These are phyloP conservation scores for Hemisphaericaspora lyxosophila DNA, from an alignment of 1,139 yeast species.

Conservation along the genomic window DNA sequence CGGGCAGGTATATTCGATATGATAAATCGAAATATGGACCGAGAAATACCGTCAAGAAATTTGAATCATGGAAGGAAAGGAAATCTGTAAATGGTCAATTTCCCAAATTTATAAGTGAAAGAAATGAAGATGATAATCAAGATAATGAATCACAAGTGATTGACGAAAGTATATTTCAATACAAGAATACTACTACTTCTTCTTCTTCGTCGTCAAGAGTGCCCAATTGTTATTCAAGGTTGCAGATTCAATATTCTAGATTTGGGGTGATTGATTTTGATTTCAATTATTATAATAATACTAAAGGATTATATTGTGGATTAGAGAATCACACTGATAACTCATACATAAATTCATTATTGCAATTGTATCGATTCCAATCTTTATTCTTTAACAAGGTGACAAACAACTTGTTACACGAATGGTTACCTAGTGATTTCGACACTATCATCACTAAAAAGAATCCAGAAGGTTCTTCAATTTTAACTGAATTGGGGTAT, in stretches of 20 bases:
- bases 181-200: conserved; percentile 16
- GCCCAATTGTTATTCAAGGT: conserved; percentile 74
- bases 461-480: conserved; percentile 49
- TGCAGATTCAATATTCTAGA: conserved; percentile 79
- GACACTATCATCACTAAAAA: conserved; percentile 22
- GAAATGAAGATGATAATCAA: conserved; percentile 17
- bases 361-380: conserved; percentile 81
- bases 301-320: conserved; percentile 64
- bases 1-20: conserved; percentile 38
- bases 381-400: conserved; percentile 70
- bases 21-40: conserved; percentile 57
- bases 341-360: conserved; percentile 73
- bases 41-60: conserved; percentile 48
- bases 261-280: conserved; percentile 96
- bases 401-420: conserved; percentile 54
- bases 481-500: conserved; percentile 82
- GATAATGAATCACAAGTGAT: conserved; percentile 13
- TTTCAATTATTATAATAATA: conserved; percentile 76
- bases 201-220: conserved; percentile 27
- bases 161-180: conserved; percentile 31
- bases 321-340: conserved; percentile 84
- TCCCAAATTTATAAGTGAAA: conserved; percentile 77
- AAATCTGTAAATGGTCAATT: conserved; percentile 23
- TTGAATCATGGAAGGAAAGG: conserved; percentile 40
- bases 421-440: conserved; percentile 51